Base-by-base conservation (phyloP, 2,329 filamentous ascomycete genomes). In the Aspergillus flavus region DNA sequence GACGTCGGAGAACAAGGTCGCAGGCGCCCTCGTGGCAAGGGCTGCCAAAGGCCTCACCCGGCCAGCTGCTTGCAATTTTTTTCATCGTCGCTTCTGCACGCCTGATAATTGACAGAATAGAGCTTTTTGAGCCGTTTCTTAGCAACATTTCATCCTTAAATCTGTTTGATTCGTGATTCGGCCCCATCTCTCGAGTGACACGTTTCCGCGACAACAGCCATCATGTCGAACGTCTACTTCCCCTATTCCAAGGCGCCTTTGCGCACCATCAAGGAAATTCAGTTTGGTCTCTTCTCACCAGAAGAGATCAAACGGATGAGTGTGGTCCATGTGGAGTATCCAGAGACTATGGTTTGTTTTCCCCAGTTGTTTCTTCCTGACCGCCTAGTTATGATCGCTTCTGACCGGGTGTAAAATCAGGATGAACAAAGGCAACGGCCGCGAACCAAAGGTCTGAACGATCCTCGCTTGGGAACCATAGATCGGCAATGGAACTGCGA, bases 301-400 rank as follows among this genome's bases (percentile, higher is more conserved):
- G 95, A 99, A 79, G 96, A 99, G 84, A 97, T 98, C 81, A 98
- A 99, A 85, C 94, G 91, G 75, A 96, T 98, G 93, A 97, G 94
- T 81, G 94, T 98, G 68, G 91, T 90, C 72, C 92, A 97, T 79
- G 94, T 99, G 78, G 87, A 95, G 79, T 98, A 97, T 77, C 94
- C 95, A n/a, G 95, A 99, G 84, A 98, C 95, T 32, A 97, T 99
- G 95, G 85, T 85, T 74, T 66, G 81, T 75, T 53, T 68, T 64
- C 56, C 53, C 59, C 63, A 43, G 58, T 66, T 59, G 23, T 28
- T 55, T 62, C 53, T 41, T 48, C 53, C 32, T 26, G 52, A 39
- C 45, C 16, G 39, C 57, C 53, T 59, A 54, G 52, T 65, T 57
- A 52, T 32, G 56, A 32, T 39, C 52, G 58, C 23, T 65, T 57